Conservation (phyloP, 139 green algal genomes). For the Tetradesmus lagerheimii region DNA sequence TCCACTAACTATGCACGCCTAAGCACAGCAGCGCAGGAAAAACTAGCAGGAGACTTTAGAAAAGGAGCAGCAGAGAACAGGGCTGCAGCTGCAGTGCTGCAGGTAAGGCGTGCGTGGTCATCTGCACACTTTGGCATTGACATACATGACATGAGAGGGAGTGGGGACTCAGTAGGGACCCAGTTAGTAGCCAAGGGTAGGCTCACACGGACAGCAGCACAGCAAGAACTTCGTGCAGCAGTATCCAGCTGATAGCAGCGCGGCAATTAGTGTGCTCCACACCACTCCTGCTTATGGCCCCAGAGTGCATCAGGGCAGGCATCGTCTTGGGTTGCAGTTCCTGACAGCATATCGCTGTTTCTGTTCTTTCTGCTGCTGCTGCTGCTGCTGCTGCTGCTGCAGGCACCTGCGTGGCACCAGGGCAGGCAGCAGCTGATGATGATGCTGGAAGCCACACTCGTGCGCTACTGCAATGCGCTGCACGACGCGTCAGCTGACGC, state of each 20-base stretch:
- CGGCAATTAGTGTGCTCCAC: background rate
- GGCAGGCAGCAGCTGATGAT: constrained; percentile 5
- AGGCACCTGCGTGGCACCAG: background rate
- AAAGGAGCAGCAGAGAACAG: background rate
- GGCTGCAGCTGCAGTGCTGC: background rate
- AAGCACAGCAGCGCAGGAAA: no score
- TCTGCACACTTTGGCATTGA: no score
- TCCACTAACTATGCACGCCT: no score
- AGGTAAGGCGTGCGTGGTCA: no score
- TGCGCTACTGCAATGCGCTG: background rate
- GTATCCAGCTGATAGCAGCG: background rate
- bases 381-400: background rate
- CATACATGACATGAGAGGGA: no score
- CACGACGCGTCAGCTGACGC: background rate
- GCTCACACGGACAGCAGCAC: no score
- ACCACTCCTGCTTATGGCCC: no score
- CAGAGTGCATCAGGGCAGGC: no score
- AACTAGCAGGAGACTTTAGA: no score
- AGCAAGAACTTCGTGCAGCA: no score
- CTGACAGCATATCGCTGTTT: background rate
- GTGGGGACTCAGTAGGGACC: no score
- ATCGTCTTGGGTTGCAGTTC: background rate
- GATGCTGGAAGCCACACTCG: background rate
- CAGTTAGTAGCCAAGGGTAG: no score
- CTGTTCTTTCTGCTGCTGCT: background rate